These are phyloP conservation scores for Diutina scorzettiae DNA, from an alignment of 1,139 yeast species.

Conservation along the genomic window DNA sequence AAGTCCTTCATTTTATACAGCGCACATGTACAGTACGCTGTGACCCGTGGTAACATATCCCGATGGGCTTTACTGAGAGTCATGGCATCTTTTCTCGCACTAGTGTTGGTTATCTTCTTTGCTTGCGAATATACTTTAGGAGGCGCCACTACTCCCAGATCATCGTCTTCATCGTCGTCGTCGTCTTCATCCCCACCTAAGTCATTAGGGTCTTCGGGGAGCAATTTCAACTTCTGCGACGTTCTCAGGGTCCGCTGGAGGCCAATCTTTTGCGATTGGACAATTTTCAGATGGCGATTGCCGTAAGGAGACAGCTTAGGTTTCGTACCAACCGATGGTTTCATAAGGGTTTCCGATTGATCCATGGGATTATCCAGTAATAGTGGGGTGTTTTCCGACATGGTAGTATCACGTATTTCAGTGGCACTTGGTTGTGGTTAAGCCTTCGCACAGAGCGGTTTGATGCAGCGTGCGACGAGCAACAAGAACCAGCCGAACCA, in stretches of 20 bases:
- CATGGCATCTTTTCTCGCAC: slow-evolving; percentile 92
- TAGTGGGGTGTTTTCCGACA: slow-evolving; percentile 4
- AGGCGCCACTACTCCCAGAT: neutral
- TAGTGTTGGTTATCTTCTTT: slow-evolving; percentile 73
- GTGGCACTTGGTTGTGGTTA: neutral
- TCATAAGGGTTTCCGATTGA: slow-evolving; percentile 1
- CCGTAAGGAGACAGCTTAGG: neutral
- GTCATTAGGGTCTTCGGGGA: slow-evolving; percentile 57
- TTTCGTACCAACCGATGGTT: neutral
- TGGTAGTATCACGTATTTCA: neutral
- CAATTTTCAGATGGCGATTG: slow-evolving; percentile 4
- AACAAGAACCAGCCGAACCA: too few species aligned
- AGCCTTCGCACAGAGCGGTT: slow-evolving; percentile 1
- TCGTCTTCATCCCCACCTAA: slow-evolving; percentile 17
- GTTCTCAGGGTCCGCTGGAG: slow-evolving; percentile 30
- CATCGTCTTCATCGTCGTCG: slow-evolving; percentile 22
- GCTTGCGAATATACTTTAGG: slow-evolving; percentile 61
- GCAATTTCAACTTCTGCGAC: slow-evolving; percentile 70
- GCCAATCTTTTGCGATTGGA: slow-evolving; percentile 2
- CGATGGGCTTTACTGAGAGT: slow-evolving; percentile 85
- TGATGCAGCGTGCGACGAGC: too few species aligned
- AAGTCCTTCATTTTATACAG: slow-evolving; percentile 82
- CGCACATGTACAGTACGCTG: slow-evolving; percentile 93
- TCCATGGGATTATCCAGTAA: slow-evolving; percentile 5
- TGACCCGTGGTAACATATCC: slow-evolving; percentile 73